Percentiles rank a stretch among this genome's conserved stretches.
phyloP scores from a whole-genome alignment of 2,329 filamentous ascomycete genomes.

The Hymenoscyphus linearis region DNA sequence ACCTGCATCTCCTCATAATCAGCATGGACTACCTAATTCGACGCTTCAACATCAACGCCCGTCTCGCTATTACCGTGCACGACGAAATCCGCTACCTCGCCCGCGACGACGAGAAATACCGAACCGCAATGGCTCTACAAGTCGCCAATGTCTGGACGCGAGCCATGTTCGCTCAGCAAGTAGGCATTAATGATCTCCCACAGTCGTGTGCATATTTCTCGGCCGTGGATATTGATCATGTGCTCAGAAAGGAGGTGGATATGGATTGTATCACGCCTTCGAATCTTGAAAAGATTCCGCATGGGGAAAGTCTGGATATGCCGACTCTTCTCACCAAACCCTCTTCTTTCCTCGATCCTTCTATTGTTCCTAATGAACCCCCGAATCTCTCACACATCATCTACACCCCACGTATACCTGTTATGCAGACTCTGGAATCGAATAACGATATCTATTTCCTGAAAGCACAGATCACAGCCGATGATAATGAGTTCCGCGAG shows the following conservation, averaged over 20 bases:
- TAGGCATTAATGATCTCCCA: conserved; percentile 91
- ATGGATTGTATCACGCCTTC: conserved; percentile 96
- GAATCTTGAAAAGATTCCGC: conserved; percentile 70
- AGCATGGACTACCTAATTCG: conserved; percentile 90
- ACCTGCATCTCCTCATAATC: conserved; percentile 88
- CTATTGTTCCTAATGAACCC: conserved; percentile 48
- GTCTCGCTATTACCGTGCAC: conserved; percentile 89
- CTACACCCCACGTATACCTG: conserved; percentile 67
- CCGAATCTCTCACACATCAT: conserved; percentile 56
- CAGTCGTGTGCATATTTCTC: conserved; percentile 95
- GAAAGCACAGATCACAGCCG: conserved; percentile 73
- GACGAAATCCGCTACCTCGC: conserved; percentile 97
- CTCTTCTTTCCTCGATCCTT: conserved; percentile 62
- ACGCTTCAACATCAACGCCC: conserved; percentile 77
- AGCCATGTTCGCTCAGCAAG: conserved; percentile 95
- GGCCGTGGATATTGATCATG: conserved; percentile 89
- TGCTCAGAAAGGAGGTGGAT: conserved; percentile 95
- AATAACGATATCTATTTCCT: conserved; percentile 56
- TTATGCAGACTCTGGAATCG: conserved; percentile 67
- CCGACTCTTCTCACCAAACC: conserved; percentile 64
- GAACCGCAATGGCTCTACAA: conserved; percentile 86
- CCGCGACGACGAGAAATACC: conserved; percentile 77
- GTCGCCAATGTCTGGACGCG: conserved; percentile 94
- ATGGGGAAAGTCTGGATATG: conserved; percentile 86
- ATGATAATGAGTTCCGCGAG: conserved; percentile 67